A percentile compares a stretch with the other conserved stretches of the same genome.
Evolutionary conservation across 192 early-diverging fungal species (phyloP).

Genomic region (Coemansia umbellata): DNA sequence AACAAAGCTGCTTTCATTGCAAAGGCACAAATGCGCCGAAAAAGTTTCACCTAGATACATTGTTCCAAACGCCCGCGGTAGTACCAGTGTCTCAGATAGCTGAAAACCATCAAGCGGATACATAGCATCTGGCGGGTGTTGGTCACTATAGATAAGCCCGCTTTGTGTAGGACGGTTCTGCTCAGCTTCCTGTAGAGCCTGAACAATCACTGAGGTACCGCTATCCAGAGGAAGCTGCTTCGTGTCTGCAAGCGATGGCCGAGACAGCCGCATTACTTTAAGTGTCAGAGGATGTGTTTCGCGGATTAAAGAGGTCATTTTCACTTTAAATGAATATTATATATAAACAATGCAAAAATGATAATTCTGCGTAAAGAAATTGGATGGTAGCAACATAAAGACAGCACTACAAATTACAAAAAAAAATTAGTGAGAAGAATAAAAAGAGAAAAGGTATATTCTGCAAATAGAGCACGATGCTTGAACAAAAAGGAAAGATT

Average conservation of each 20-base stretch:
- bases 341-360: too few relatives aligned
- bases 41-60: conserved; percentile 97
- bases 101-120: conserved; percentile 57
- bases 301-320: conserved; percentile 43
- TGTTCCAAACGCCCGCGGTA: conserved; percentile 84
- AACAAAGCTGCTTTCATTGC: conserved; percentile 69
- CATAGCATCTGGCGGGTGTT: conserved; percentile 23
- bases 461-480: background rate
- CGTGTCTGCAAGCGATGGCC: conserved; percentile 60
- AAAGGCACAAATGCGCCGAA: conserved; percentile 76
- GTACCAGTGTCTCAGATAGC: conserved; percentile 64
- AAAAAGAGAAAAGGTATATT: background rate
- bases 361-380: too few relatives aligned
- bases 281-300: conserved; percentile 73
- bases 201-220: conserved; percentile 25
- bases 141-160: conserved; percentile 34
- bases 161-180: conserved; percentile 47
- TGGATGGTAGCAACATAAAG: too few relatives aligned
- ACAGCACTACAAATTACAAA: too few relatives aligned
- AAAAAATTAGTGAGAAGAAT: background rate
- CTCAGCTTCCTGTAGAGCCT: conserved; percentile 35
- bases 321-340: too few relatives aligned
- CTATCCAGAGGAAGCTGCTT: conserved; percentile 46
- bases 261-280: conserved; percentile 89
- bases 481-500: conserved; percentile 1